Base-by-base conservation (phyloP, 495 filamentous ascomycete species). In the Hypoxylon crocopeplum region DNA sequence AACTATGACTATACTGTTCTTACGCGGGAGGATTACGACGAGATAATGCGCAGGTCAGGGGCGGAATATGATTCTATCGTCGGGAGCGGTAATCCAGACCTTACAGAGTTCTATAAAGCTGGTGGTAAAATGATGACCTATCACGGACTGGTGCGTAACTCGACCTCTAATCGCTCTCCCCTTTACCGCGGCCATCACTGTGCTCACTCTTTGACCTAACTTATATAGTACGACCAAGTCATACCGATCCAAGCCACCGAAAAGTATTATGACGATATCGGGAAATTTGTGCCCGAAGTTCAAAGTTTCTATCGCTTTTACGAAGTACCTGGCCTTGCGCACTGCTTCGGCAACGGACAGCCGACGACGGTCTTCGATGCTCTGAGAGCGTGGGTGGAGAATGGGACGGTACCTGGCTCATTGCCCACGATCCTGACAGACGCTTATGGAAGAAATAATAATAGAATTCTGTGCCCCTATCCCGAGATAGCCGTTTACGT, bases 101-200 rank as follows among this genome's bases (percentile, higher is more conserved):
- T 83, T 17, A 64, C 64, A 0, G 60, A 45, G 6, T 78, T 83
- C 42, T 55, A 59, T 1, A 32, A 59, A 5, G 37, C 58, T 3
- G 77, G 79, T 0, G 74, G 74, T 10, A 80, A 79, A 51, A 52
- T 83, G 34, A 66, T 83, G 22, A 72, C 66, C 2, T 80, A 68
- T 62, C 78, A 83, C 45, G 80, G 79, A 0, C 13, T 69, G 16
- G 70, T 57, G n/a, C 17, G 53, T 79, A 59, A 12, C 32, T 34
- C 12, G 32, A 12, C 12, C 29, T 32, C n/a, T n/a, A n/a, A n/a
- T 16, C 12, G 24, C 12, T 19, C 25, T 7, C 17, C n/a, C 41
- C 20, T 13, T 25, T 34, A 8, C 12, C 7, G 6, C 15, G 15
- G 29, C 24, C 15, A 16, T 4, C 4, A 7, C 15, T 34, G 12